Base-by-base conservation (phyloP, 805 yeast species). In the Ogataea corticis region DNA sequence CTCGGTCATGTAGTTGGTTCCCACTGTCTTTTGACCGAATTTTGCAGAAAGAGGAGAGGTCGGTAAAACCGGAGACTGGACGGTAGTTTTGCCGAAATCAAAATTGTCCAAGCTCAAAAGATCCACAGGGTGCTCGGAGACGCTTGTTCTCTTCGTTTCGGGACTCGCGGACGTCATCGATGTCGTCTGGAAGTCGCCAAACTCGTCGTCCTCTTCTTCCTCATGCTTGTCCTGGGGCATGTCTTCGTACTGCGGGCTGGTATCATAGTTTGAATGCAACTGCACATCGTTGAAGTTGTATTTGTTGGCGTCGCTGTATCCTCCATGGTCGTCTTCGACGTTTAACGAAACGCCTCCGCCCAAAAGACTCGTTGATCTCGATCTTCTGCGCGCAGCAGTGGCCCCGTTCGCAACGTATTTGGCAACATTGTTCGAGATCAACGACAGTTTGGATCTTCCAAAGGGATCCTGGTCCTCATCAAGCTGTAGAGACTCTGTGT, bases 111-210 rank as follows among this genome's bases (percentile, higher is more conserved):
- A 34, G 15, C 29, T 28, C 39, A 40, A 25, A 19, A 40, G 23
- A 15, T 40, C 43, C 3, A 21, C 25, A 16, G 32, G 15, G 29
- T 39, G 15, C 9, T 31, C 34, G 4, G 43, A 16, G 11, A 33
- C 37, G 14, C 41, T 37, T 4, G 37, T 42, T 3, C 44, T 16
- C 32, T 30, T 42, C 16, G 44, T 41, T 23, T n/a, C 43, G 12
- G 36, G 19, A 16, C 40, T 40, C 17, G 13, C 15, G 12, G 33
- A 39, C 17, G 50, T 35, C 15, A 35, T 14, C 13, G 43, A 14
- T 12, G 50, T 45, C 4, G 53, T 41, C 30, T 54, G 56, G 28
- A 56, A 57, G 18, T 53, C 61, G 2, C 62, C 63, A 48, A 59
- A 59, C 7, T 56, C 61, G 23, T 55, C 61, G 18, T 48, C 57